Evolutionary conservation across 2,329 filamentous ascomycete species (phyloP).

Genomic region (Lasiodiplodia theobromae): DNA sequence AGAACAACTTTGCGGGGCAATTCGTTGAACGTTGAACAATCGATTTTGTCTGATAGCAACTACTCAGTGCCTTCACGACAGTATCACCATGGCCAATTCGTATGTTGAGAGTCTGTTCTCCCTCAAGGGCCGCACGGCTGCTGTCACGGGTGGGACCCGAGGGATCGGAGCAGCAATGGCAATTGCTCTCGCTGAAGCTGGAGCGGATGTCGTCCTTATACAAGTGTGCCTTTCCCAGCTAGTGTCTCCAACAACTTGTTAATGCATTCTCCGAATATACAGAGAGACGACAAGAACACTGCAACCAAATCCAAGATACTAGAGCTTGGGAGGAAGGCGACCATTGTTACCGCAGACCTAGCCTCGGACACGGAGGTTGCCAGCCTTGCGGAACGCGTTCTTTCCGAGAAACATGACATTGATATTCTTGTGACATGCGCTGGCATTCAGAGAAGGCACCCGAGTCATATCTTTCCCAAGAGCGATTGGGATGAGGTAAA

Average conservation of each 20-base stretch:
- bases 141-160: constrained; percentile 58
- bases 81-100: not conserved
- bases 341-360: not conserved
- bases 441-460: constrained; percentile 82
- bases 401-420: constrained; percentile 68
- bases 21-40: not conserved
- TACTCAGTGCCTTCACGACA: not conserved
- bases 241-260: not conserved
- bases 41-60: not conserved
- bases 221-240: constrained; percentile 40
- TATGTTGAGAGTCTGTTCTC: constrained; percentile 55
- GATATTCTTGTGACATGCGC: constrained; percentile 86
- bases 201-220: constrained; percentile 58
- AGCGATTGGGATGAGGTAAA: constrained; percentile 76
- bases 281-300: not conserved
- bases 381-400: constrained; percentile 64
- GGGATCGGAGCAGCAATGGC: constrained; percentile 60
- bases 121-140: constrained; percentile 56
- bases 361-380: constrained; percentile 58
- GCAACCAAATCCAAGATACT: not conserved
- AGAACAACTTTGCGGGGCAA: not conserved
- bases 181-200: constrained; percentile 57
- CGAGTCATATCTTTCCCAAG: constrained; percentile 76
- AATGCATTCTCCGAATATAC: not conserved
- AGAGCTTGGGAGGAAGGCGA: not conserved